Percentiles rank a stretch among this genome's conserved stretches.
phyloP scores from a whole-genome alignment of 148 eudicot species.

The Limonium bicolor region DNA sequence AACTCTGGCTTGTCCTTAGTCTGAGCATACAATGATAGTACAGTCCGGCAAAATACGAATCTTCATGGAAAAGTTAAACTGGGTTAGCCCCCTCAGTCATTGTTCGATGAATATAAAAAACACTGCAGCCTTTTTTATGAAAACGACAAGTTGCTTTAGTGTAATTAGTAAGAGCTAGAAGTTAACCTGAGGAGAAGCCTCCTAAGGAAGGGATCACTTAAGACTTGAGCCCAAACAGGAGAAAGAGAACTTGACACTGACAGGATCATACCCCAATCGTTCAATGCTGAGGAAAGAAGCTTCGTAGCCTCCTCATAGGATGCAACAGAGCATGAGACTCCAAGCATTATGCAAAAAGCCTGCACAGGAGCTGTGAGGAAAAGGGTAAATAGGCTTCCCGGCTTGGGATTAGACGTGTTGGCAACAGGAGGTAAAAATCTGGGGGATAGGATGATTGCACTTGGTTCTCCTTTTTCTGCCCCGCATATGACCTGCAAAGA shows the following conservation, averaged over 20 bases:
- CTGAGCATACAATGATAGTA: slow-evolving; percentile 37
- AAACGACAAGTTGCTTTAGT: background rate
- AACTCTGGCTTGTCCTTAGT: slow-evolving; percentile 42
- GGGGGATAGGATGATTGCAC: slow-evolving; percentile 72
- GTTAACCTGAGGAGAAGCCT: slow-evolving; percentile 59
- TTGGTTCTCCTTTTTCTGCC: slow-evolving; percentile 71
- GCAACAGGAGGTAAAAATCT: too few relatives aligned
- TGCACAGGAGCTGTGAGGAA: slow-evolving; percentile 80
- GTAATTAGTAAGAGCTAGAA: slow-evolving; percentile 3
- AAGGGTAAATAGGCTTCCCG: slow-evolving; percentile 71
- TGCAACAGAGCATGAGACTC: slow-evolving; percentile 59
- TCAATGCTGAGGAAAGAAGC: slow-evolving; percentile 45
- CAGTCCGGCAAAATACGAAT: slow-evolving; percentile 74
- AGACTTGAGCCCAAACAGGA: slow-evolving; percentile 78
- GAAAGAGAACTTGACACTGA: slow-evolving; percentile 45
- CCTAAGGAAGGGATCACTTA: slow-evolving; percentile 71
- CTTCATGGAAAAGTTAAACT: too few relatives aligned
- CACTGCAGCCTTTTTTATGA: background rate
- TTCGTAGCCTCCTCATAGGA: slow-evolving; percentile 29
- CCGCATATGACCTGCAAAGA: slow-evolving; percentile 58
- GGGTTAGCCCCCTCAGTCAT: too few relatives aligned
- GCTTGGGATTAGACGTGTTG: slow-evolving; percentile 39
- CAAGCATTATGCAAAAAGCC: slow-evolving; percentile 61
- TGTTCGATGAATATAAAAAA: too few relatives aligned
- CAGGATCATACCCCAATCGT: slow-evolving; percentile 48